Percentiles rank a stretch among this genome's conserved stretches.
These are phyloP conservation scores for Tarenaya hassleriana DNA, from an alignment of 345 rosid species.

Conservation along the genomic window DNA sequence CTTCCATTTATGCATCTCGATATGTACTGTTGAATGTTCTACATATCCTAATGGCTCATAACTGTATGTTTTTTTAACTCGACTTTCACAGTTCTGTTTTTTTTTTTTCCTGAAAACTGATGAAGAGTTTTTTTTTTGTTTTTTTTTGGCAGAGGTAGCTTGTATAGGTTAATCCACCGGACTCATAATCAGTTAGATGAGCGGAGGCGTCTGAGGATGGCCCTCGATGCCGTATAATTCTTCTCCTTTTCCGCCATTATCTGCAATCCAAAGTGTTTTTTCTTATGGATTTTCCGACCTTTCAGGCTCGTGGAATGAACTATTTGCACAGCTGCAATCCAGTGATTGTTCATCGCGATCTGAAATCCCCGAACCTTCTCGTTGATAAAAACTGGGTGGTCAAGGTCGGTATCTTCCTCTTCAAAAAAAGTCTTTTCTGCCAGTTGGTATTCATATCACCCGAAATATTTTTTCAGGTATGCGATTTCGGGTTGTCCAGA, in stretches of 20 bases:
- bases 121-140: slow-evolving; percentile 18
- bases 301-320: slow-evolving; percentile 98
- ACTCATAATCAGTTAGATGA: slow-evolving; percentile 92
- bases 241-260: neutral
- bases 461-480: slow-evolving; percentile 44
- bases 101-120: neutral
- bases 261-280: neutral
- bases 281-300: slow-evolving; percentile 16
- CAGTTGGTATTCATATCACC: neutral
- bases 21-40: too few species aligned
- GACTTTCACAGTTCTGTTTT: too few species aligned
- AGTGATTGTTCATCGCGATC: slow-evolving; percentile 83
- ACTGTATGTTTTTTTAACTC: too few species aligned
- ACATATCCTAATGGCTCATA: too few species aligned
- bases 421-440: neutral
- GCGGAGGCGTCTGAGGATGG: slow-evolving; percentile 90
- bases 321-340: slow-evolving; percentile 89
- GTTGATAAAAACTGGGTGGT: slow-evolving; percentile 97
- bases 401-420: slow-evolving; percentile 42
- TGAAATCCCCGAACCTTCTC: slow-evolving; percentile 90
- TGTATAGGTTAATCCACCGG: slow-evolving; percentile 84
- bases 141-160: slow-evolving; percentile 99
- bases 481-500: slow-evolving; percentile 88
- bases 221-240: slow-evolving; percentile 81
- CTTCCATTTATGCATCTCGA: neutral